A percentile compares a stretch with the other conserved stretches of the same genome.
Conservation (phyloP, 1,284 basidiomycete genomes). For the Microbotryum scabiosae region DNA sequence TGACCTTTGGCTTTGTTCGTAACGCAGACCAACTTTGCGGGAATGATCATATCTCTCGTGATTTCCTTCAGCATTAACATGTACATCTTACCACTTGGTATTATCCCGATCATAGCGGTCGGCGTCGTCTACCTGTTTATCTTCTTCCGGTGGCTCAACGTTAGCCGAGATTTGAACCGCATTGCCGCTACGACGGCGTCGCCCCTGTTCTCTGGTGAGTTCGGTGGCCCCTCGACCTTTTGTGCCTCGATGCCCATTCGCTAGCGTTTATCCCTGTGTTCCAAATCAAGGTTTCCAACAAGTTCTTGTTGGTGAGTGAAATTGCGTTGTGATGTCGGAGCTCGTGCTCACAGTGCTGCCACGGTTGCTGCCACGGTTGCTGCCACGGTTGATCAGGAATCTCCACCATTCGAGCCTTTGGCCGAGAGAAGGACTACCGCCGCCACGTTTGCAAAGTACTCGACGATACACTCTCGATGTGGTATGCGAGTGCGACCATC, state of each 20-base stretch:
- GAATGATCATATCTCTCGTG: slow-evolving; percentile 29
- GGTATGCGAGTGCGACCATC: slow-evolving; percentile 37
- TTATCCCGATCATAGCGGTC: slow-evolving; percentile 30
- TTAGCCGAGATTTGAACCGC: slow-evolving; percentile 35
- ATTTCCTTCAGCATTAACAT: slow-evolving; percentile 33
- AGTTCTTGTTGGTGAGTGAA: neutral
- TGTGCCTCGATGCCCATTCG: too few relatives aligned
- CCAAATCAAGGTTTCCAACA: slow-evolving; percentile 5
- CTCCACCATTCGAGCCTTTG: slow-evolving; percentile 37
- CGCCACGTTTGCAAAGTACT: slow-evolving; percentile 12
- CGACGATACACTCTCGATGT: slow-evolving; percentile 26
- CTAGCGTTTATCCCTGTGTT: too few relatives aligned
- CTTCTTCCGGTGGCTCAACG: slow-evolving; percentile 34
- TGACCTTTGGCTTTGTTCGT: neutral
- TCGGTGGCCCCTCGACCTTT: too few relatives aligned
- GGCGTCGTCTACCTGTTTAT: slow-evolving; percentile 28
- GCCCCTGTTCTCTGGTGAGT: slow-evolving; percentile 33
- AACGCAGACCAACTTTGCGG: slow-evolving; percentile 13
- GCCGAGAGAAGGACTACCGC: slow-evolving; percentile 31
- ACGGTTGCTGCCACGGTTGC: slow-evolving; percentile 34
- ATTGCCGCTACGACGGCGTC: slow-evolving; percentile 38
- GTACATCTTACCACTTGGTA: slow-evolving; percentile 34
- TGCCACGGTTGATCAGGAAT: slow-evolving; percentile 33
- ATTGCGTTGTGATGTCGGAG: neutral
- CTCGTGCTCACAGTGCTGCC: slow-evolving; percentile 21